A percentile compares a stretch with the other conserved stretches of the same genome.
phyloP scores from a whole-genome alignment of 768 basidiomycete species.

The Naganishia antarctica region DNA sequence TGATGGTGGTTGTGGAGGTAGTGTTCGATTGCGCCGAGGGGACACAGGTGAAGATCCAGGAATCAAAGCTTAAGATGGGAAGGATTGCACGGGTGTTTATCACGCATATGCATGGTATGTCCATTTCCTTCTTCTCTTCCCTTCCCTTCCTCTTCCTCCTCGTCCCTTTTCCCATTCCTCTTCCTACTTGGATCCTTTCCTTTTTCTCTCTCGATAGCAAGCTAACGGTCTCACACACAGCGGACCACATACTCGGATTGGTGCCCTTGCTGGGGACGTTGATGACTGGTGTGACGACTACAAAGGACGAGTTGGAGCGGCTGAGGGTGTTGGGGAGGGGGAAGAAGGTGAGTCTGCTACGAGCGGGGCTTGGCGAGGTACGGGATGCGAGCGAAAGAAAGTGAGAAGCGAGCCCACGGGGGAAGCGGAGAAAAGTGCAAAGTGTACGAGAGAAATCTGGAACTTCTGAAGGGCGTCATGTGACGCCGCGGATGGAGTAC shows the following conservation, averaged over 20 bases:
- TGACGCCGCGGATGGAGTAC: no score
- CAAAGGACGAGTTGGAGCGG: constrained; percentile 31
- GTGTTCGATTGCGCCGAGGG: constrained; percentile 48
- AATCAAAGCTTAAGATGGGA: constrained; percentile 39
- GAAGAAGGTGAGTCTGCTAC: constrained; percentile 33
- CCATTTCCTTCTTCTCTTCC: background rate
- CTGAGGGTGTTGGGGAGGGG: constrained; percentile 31
- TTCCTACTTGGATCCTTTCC: no score
- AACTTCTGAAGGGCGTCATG: no score
- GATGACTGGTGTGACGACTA: constrained; percentile 38
- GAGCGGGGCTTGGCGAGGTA: no score
- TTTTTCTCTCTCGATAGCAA: background rate
- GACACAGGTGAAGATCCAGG: constrained; percentile 39
- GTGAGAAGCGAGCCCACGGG: no score
- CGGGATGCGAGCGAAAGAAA: no score
- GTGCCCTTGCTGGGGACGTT: constrained; percentile 41
- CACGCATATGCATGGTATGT: constrained; percentile 42
- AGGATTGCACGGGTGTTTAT: constrained; percentile 46
- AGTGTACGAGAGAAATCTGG: no score
- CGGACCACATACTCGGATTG: constrained; percentile 44
- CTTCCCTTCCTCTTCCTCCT: background rate
- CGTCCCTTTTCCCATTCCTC: no score
- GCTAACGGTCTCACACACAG: background rate
- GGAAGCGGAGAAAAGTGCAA: no score
- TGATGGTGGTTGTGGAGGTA: no score